These are phyloP conservation scores for Pleurotus pulmonarius DNA, from an alignment of 768 basidiomycete genomes.

Conservation along the genomic window DNA sequence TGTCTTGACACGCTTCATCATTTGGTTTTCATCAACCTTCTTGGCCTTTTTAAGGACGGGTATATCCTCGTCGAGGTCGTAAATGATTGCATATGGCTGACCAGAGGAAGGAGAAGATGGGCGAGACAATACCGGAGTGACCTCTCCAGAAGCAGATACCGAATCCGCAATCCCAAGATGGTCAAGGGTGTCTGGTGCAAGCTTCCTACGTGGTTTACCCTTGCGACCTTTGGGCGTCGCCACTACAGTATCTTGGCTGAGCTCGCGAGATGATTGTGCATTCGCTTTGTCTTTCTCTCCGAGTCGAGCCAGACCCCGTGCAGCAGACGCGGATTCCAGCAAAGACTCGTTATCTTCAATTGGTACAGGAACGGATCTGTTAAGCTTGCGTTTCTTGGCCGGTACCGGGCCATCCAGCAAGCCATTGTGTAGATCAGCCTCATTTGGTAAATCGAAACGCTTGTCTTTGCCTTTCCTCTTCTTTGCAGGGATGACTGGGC, in stretches of 20 bases:
- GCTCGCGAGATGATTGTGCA: slow-evolving; percentile 42
- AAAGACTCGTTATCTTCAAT: background rate
- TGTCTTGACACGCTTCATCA: slow-evolving; percentile 70
- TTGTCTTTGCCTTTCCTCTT: slow-evolving; percentile 5
- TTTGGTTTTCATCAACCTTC: slow-evolving; percentile 67
- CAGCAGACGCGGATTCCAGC: background rate
- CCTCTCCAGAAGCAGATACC: slow-evolving; percentile 62
- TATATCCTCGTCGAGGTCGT: slow-evolving; percentile 65
- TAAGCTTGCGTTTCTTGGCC: background rate
- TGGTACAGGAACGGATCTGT: background rate
- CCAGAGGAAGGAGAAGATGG: slow-evolving; percentile 63
- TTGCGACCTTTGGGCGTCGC: slow-evolving; percentile 54
- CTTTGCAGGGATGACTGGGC: background rate
- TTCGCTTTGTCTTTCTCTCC: slow-evolving; percentile 55
- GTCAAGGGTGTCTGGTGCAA: slow-evolving; percentile 45
- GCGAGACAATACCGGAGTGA: slow-evolving; percentile 66
- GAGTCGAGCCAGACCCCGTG: background rate
- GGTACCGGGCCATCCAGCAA: background rate
- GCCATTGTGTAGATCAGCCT: background rate
- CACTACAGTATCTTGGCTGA: slow-evolving; percentile 56
- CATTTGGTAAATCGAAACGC: background rate
- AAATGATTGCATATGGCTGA: slow-evolving; percentile 53
- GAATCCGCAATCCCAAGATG: slow-evolving; percentile 40
- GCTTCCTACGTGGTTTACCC: slow-evolving; percentile 53
- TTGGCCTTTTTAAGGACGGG: slow-evolving; percentile 75